Base-by-base conservation (phyloP, 2,329 filamentous ascomycete species). In the Cadophora sp. region DNA sequence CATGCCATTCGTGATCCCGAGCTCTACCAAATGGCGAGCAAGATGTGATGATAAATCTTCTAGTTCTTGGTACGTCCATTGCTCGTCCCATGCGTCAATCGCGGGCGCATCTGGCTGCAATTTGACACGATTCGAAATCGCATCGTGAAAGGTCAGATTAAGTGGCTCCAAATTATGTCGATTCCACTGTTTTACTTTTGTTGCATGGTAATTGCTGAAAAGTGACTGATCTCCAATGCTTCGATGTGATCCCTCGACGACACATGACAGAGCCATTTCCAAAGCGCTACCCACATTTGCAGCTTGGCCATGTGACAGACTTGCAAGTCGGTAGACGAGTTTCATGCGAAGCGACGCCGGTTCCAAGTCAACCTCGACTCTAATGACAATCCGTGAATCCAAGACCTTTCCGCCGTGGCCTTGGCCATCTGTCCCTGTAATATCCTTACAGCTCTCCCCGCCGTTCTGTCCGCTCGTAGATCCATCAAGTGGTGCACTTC, bases 1-100 rank as follows among this genome's bases (percentile, higher is more conserved):
- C 27, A 63, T 62, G 62, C 66, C 67, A 46, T 60, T 24, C 16
- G 50, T 50, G 24, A 76, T 61, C 24, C 69, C 69, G 24, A 65
- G 48, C n/a, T 46, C 40, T 12, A 69, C 37, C 1, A 76, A 58
- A 51, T 71, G 43, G 5, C 55, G 51, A 19, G 75, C 71, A 27
- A 76, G 37, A 5, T 43, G 56, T 7, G 60, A 55, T 2, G 74
- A 75, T 4, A 73, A n/a, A n/a, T 62, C 24, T 19, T 76, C 74
- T 5, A 77, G 62, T 29, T 76, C 59, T n/a, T 40, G 31, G 60
- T 71, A 75, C 7, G 70, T 76, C 16, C 75, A 56, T 31, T 69
- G 58, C 11, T 70, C 75, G 66, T 76, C 75, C 68, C 71, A 74
- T 22, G 75, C 68, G n/a, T 53, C 62, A 26, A 70, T 56, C 1